Percentiles rank a stretch among this genome's conserved stretches.
These are phyloP conservation scores for Fusarium agapanthi DNA, from an alignment of 2,329 filamentous ascomycete genomes.

Conservation along the genomic window DNA sequence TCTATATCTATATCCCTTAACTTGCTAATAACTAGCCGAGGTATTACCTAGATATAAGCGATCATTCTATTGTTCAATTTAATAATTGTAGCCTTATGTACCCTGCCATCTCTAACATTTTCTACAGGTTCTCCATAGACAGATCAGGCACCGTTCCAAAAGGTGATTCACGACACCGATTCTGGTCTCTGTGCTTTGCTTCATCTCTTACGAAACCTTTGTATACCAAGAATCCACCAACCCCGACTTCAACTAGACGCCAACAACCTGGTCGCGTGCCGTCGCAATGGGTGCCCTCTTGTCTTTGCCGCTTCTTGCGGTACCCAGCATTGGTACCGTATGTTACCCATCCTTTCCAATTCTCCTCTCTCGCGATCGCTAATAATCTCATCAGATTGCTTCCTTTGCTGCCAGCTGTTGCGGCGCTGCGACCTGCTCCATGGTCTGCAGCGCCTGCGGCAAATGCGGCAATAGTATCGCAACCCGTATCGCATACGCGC, in stretches of 20 bases:
- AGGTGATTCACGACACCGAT: not conserved
- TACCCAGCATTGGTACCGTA: constrained; percentile 89
- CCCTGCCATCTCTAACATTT: constrained; percentile 21
- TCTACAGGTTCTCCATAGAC: not conserved
- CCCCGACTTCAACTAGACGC: not conserved
- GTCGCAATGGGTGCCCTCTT: constrained; percentile 85
- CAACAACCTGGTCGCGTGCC: constrained; percentile 2
- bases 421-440: constrained; percentile 94
- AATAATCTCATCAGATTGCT: constrained; percentile 63
- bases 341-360: constrained; percentile 46
- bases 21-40: no score
- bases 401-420: constrained; percentile 91
- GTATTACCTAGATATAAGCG: no score
- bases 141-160: not conserved
- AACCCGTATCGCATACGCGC: constrained; percentile 94
- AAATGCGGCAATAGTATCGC: constrained; percentile 98
- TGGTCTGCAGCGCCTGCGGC: constrained; percentile 93
- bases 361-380: not conserved
- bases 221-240: not conserved
- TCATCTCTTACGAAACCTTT: not conserved
- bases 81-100: constrained; percentile 29
- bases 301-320: constrained; percentile 86
- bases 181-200: not conserved
- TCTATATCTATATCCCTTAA: no score
- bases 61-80: no score